Conservation (phyloP, 2,329 filamentous ascomycete species). For the Pyrenophora tritici-repentis region DNA sequence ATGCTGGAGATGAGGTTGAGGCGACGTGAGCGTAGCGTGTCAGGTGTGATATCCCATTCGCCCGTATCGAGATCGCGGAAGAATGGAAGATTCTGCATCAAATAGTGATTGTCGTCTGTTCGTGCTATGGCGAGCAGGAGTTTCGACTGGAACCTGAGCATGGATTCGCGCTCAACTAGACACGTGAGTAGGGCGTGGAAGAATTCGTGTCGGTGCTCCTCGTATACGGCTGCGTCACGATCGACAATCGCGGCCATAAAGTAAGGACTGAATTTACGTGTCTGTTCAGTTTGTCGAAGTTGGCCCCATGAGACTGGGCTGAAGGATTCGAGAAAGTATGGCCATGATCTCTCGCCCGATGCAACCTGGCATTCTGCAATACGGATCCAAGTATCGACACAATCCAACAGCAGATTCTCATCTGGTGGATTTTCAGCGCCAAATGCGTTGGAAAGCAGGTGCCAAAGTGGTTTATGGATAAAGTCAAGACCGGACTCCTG, state of each 20-base stretch:
- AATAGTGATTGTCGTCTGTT: slow-evolving; percentile 49
- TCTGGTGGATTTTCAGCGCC: slow-evolving; percentile 61
- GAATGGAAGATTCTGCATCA: slow-evolving; percentile 65
- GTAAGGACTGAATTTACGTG: slow-evolving; percentile 52
- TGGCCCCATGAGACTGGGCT: slow-evolving; percentile 57
- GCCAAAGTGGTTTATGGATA: slow-evolving; percentile 56
- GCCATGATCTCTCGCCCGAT: slow-evolving; percentile 56
- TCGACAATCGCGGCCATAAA: slow-evolving; percentile 50
- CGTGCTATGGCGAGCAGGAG: slow-evolving; percentile 62
- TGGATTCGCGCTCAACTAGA: slow-evolving; percentile 63
- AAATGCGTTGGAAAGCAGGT: slow-evolving; percentile 65
- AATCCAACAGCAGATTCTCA: slow-evolving; percentile 57
- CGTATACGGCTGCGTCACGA: slow-evolving; percentile 48
- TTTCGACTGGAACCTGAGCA: slow-evolving; percentile 65
- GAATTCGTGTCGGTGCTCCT: slow-evolving; percentile 55
- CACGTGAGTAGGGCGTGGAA: slow-evolving; percentile 60
- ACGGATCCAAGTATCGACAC: slow-evolving; percentile 61
- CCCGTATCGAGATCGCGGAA: slow-evolving; percentile 45
- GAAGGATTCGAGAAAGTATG: slow-evolving; percentile 61
- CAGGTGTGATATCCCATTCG: slow-evolving; percentile 54
- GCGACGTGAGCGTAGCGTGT: slow-evolving; percentile 60
- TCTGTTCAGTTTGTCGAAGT: slow-evolving; percentile 53
- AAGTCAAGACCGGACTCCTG: slow-evolving; percentile 41
- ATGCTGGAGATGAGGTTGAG: slow-evolving; percentile 61
- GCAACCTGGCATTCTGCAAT: slow-evolving; percentile 56